These are phyloP conservation scores for Teratosphaeria viscida DNA, from an alignment of 2,329 filamentous ascomycete genomes.

Conservation along the genomic window DNA sequence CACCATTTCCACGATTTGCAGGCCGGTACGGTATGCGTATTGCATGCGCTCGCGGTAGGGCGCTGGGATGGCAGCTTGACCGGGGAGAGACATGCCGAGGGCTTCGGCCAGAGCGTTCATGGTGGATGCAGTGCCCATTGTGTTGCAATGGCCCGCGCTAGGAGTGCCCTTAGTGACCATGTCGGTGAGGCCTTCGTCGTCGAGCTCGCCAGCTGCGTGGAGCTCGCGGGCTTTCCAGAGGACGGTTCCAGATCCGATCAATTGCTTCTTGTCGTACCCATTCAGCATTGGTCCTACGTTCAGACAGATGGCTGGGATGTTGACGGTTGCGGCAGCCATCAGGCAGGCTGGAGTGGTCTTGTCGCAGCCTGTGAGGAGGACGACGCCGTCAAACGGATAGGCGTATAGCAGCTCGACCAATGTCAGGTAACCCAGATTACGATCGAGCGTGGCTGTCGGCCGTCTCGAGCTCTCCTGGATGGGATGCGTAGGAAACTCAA, in stretches of 20 bases:
- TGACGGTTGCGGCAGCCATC: slow-evolving; percentile 23
- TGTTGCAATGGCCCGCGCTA: slow-evolving; percentile 22
- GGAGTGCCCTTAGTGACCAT: slow-evolving; percentile 20
- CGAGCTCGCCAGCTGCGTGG: slow-evolving; percentile 19
- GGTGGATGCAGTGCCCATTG: slow-evolving; percentile 23
- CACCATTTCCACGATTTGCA: slow-evolving; percentile 24
- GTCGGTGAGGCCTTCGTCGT: slow-evolving; percentile 17
- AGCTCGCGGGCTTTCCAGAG: slow-evolving; percentile 23
- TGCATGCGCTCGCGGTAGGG: slow-evolving; percentile 21
- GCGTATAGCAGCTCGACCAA: slow-evolving; percentile 22
- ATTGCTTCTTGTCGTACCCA: slow-evolving; percentile 15
- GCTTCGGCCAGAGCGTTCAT: slow-evolving; percentile 25
- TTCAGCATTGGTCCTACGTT: slow-evolving; percentile 25
- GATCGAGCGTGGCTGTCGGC: slow-evolving; percentile 21
- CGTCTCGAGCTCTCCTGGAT: slow-evolving; percentile 21
- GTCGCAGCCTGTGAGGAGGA: slow-evolving; percentile 22
- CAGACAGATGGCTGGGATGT: slow-evolving; percentile 21
- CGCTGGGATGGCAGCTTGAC: slow-evolving; percentile 20
- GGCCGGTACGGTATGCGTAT: slow-evolving; percentile 20
- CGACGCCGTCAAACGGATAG: slow-evolving; percentile 23
- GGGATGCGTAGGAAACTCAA: slow-evolving; percentile 23
- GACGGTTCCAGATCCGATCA: slow-evolving; percentile 20
- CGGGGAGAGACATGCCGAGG: slow-evolving; percentile 22
- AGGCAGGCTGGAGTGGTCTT: slow-evolving; percentile 23
- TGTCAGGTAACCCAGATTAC: slow-evolving; percentile 19